Conservation (phyloP, 1,284 basidiomycete genomes). For the Thelephora terrestris region DNA sequence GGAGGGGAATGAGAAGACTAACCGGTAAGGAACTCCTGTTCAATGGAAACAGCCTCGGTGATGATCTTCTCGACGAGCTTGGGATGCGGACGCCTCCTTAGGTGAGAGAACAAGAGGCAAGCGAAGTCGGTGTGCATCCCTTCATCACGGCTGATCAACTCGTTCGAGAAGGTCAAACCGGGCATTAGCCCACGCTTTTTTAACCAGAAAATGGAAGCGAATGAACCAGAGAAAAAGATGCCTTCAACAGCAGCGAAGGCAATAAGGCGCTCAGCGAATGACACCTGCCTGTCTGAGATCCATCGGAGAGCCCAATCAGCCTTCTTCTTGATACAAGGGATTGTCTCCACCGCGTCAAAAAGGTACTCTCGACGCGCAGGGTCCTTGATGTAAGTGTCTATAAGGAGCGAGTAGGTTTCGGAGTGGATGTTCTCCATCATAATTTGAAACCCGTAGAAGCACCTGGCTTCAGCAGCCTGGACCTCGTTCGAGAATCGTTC, state of each 20-base stretch:
- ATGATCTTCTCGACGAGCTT: conserved; percentile 47
- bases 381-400: conserved; percentile 62
- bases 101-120: not conserved
- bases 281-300: conserved; percentile 44
- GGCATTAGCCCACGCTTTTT: conserved; percentile 64
- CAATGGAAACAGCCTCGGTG: conserved; percentile 75
- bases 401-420: conserved; percentile 59
- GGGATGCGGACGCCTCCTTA: conserved; percentile 13
- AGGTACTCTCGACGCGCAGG: conserved; percentile 43
- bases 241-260: conserved; percentile 63
- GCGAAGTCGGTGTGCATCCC: conserved; percentile 54
- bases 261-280: conserved; percentile 52
- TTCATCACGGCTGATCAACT: conserved; percentile 57
- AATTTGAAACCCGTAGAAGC: conserved; percentile 65
- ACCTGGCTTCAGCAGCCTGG: conserved; percentile 53
- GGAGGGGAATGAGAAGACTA: conserved; percentile 6
- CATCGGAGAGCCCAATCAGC: conserved; percentile 51
- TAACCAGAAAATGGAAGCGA: conserved; percentile 57
- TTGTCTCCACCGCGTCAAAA: conserved; percentile 55
- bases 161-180: conserved; percentile 53
- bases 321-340: conserved; percentile 44
- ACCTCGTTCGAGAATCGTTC: conserved; percentile 54
- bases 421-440: conserved; percentile 61
- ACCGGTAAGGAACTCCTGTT: conserved; percentile 83
- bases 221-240: conserved; percentile 54